Evolutionary conservation across 345 rosid genomes (phyloP).

Genomic region (Cardamine resedifolia): DNA sequence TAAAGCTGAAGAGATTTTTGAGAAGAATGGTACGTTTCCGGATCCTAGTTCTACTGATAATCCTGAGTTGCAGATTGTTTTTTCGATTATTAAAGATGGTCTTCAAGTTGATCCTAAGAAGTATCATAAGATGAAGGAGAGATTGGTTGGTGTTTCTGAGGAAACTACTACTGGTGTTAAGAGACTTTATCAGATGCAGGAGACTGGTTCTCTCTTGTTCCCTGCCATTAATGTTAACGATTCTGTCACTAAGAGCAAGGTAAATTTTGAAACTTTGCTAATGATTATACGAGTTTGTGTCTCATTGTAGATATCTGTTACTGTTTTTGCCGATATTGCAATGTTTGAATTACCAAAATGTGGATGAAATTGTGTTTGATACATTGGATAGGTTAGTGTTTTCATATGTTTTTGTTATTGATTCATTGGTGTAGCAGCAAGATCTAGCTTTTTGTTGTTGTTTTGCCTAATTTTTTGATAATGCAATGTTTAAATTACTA

Average conservation of each 20-base stretch:
- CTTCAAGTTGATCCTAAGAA: constrained; percentile 60
- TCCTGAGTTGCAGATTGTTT: constrained; percentile 64
- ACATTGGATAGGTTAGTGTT: too few relatives aligned
- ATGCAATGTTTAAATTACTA: too few relatives aligned
- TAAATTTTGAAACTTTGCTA: neutral
- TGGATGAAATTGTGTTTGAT: neutral
- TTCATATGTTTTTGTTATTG: too few relatives aligned
- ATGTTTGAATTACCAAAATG: neutral
- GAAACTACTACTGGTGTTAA: constrained; percentile 89
- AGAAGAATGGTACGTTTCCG: constrained; percentile 64
- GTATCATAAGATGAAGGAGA: constrained; percentile 73
- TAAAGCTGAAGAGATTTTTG: constrained; percentile 79
- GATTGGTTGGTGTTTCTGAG: constrained; percentile 81
- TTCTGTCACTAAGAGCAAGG: constrained; percentile 84
- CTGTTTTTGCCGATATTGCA: neutral
- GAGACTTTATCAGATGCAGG: constrained; percentile 74
- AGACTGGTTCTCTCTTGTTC: constrained; percentile 60
- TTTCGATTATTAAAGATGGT: constrained; percentile 61
- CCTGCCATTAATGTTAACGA: constrained; percentile 74
- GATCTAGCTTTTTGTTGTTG: too few relatives aligned
- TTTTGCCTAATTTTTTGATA: too few relatives aligned
- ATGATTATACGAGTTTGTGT: neutral
- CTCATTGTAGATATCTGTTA: neutral
- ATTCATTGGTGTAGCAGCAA: too few relatives aligned
- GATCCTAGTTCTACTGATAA: constrained; percentile 60